A percentile compares a stretch with the other conserved stretches of the same genome.
Evolutionary conservation across 164 flowering plant genomes (phyloP).

Genomic region (Cinnamomum chago): DNA sequence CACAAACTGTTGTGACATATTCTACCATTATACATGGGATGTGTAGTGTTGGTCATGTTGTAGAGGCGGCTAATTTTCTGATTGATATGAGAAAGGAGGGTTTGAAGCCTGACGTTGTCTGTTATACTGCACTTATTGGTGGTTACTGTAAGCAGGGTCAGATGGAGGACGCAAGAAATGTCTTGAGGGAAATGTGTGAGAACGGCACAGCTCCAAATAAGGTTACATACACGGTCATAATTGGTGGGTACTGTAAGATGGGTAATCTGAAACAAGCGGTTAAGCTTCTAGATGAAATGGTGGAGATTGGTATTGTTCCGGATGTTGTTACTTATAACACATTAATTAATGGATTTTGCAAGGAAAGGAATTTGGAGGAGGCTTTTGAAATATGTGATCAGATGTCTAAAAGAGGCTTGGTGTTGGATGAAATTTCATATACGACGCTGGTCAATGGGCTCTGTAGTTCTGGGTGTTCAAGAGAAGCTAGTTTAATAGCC

Average conservation of each 20-base stretch:
- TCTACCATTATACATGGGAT: conserved; percentile 59
- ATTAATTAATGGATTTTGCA: conserved; percentile 39
- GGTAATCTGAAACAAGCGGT: conserved; percentile 43
- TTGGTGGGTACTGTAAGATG: conserved; percentile 50
- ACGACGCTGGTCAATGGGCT: conserved; percentile 48
- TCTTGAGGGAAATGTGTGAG: conserved; percentile 50
- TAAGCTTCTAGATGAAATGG: conserved; percentile 52
- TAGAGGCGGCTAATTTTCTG: conserved; percentile 43
- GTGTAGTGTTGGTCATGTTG: conserved; percentile 41
- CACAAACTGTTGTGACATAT: conserved; percentile 50
- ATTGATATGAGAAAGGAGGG: conserved; percentile 57
- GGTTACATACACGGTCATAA: conserved; percentile 64
- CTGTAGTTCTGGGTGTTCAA: conserved; percentile 16
- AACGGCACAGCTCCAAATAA: conserved; percentile 48
- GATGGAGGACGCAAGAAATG: conserved; percentile 41
- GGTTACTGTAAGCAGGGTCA: conserved; percentile 69
- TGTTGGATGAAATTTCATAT: conserved; percentile 48
- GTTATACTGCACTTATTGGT: conserved; percentile 64
- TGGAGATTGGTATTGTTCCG: conserved; percentile 48
- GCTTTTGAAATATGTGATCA: conserved; percentile 44
- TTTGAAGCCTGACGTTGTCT: conserved; percentile 53
- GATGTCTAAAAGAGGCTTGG: conserved; percentile 35
- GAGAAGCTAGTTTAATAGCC: conserved; percentile 24
- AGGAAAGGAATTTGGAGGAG: conserved; percentile 44
- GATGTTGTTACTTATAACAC: conserved; percentile 64